Percentiles rank a stretch among this genome's conserved stretches.
Evolutionary conservation across 306 rosid species (phyloP).

Genomic region (Quercus wislizeni): DNA sequence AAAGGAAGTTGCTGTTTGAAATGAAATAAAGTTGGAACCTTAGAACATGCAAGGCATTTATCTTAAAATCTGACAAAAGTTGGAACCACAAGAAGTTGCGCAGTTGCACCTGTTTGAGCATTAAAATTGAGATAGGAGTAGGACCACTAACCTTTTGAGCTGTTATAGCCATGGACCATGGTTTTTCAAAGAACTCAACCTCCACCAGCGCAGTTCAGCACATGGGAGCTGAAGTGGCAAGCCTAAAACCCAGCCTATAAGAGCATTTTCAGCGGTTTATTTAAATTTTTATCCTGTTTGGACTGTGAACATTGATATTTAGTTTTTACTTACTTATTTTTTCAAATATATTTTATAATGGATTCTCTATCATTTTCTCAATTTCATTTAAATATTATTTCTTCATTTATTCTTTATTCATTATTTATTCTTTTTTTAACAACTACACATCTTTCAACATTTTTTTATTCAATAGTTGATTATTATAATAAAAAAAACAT

Average conservation of each 20-base stretch:
- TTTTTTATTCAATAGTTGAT: too few relatives aligned
- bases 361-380: too few relatives aligned
- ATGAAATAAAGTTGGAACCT: neutral
- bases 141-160: constrained; percentile 8
- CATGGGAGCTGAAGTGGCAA: neutral
- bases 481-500: too few relatives aligned
- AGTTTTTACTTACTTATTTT: too few relatives aligned
- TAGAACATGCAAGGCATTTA: neutral
- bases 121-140: neutral
- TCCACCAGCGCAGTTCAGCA: neutral
- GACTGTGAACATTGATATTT: too few relatives aligned
- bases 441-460: too few relatives aligned
- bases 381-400: too few relatives aligned
- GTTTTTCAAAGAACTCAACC: neutral
- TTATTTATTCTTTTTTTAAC: too few relatives aligned
- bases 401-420: too few relatives aligned
- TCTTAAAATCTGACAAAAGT: neutral
- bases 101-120: neutral
- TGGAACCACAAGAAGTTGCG: neutral
- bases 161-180: neutral
- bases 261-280: too few relatives aligned
- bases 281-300: too few relatives aligned
- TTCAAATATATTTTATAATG: too few relatives aligned
- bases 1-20: neutral
- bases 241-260: neutral